Evolutionary conservation across 1,284 basidiomycete species (phyloP), one percentile per base, ranked within the genome.

Genomic region (Bondarzewia mesenterica): DNA sequence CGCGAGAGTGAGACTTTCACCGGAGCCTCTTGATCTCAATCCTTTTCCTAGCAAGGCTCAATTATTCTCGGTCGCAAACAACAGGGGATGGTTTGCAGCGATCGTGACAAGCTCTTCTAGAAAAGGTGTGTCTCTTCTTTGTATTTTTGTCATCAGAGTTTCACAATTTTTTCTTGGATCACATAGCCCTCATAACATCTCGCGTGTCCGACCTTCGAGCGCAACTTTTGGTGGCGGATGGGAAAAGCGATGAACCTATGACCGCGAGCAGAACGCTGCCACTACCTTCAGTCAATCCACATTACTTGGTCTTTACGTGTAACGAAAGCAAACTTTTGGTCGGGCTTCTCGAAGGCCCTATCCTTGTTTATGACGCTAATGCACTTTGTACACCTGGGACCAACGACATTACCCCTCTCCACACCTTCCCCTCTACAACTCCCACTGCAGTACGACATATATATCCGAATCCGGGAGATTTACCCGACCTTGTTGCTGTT

Each of bases 41-140:
- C 52, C 67, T 2, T 57, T 73, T 42, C 66, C 71, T 1, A 63
- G 63, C 8, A 72, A 66, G 46, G 55, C 61, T 50, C 55, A 68
- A 54, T 60, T 84, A 16, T 76, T 89, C 54, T 72, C 77, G 5
- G 67, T 75, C 4, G 72, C 79, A 2, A 84, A 82, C 57, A 62
- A 67, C 12, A 73, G 67, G 52, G 80, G 76, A 29, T 86, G 77
- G 76, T 88, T 87, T 63, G 79, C 74, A 42, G 82, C 82, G 39
- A 72, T 77, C 7, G 68, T 61, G 43, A 18, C 26, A 14, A 67
- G 66, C 21, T 65, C 62, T 12, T 41, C 58, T 62, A 47, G 64
- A 62, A 46, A 65, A 55, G 62, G 72, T 74, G 62, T 54, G 75
- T 62, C 36, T 29, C 15, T 16, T 6, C 7, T 16, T 3, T 21